Evolutionary conservation across 768 basidiomycete species (phyloP), one percentile per base, ranked within the genome.

Genomic region (Udeniomyces megalosporus): DNA sequence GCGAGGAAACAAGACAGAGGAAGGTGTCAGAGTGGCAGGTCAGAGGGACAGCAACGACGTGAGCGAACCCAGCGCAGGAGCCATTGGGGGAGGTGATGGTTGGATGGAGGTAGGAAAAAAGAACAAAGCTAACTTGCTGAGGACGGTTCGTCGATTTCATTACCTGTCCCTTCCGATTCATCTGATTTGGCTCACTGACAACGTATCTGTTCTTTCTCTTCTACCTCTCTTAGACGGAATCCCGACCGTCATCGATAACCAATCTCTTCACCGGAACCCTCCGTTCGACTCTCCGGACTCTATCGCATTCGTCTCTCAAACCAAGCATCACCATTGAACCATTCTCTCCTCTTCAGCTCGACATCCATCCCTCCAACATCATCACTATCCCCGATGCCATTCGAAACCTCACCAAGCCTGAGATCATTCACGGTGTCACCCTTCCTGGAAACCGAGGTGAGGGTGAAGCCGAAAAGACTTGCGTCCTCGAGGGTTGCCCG

Each of bases 101-200:
- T 96, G 93, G 93, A 73, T 86, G 28, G 92, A 99, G 74, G 91
- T 99, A 1, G 92, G 91, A 29, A 87, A 83, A 74, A 83, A 82
- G 70, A 93, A 95, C 69, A 80, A 84, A 68, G 80, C 78, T 35
- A 81, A 86, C 20, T 76, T 86, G 54, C 91, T 90, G 2, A 77
- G 92, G 60, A 84, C 83, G 47, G 87, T 89, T 67, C 60, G 84
- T 79, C 6, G 10, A 42, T 8, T 8, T 17, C n/a, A 12, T 4
- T 49, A 10, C n/a, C 26, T 44, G 38, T 54, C 14, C 17, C n/a
- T 46, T 49, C 42, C 24, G 15, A 46, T 46, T 10, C 50, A 4
- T 32, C 28, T 14, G 42, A 11, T 24, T 29, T 54, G n/a, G 3
- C 44, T 24, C 34, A 46, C 3, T n/a, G n/a, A n/a, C n/a, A n/a